Evolutionary conservation across 2,329 filamentous ascomycete genomes (phyloP).

Genomic region (Trichoderma hamatum): DNA sequence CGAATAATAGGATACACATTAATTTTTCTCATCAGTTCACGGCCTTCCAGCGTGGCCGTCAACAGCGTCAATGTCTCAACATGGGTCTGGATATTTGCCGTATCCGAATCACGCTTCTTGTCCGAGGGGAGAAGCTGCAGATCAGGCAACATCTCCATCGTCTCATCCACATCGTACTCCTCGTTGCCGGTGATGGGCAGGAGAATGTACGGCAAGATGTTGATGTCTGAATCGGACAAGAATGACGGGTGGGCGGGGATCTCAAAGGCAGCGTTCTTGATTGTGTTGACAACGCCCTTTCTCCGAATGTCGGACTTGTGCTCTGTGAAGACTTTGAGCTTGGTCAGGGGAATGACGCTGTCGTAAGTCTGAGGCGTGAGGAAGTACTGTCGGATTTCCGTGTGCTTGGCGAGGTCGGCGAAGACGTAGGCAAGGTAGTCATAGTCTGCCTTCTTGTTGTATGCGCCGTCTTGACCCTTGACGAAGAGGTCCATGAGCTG

Average conservation of each 20-base stretch:
- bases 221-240: slow-evolving; percentile 70
- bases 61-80: slow-evolving; percentile 85
- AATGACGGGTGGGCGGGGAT: slow-evolving; percentile 71
- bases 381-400: slow-evolving; percentile 75
- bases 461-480: slow-evolving; percentile 78
- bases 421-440: slow-evolving; percentile 95
- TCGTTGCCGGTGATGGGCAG: slow-evolving; percentile 87
- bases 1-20: slow-evolving; percentile 89
- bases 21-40: slow-evolving; percentile 72
- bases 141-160: slow-evolving; percentile 83
- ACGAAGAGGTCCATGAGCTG: slow-evolving; percentile 96
- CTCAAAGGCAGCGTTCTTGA: slow-evolving; percentile 93
- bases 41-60: slow-evolving; percentile 74
- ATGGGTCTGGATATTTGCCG: slow-evolving; percentile 79
- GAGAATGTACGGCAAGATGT: slow-evolving; percentile 85
- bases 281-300: slow-evolving; percentile 91
- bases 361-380: slow-evolving; percentile 75
- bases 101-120: slow-evolving; percentile 80
- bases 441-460: slow-evolving; percentile 84
- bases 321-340: slow-evolving; percentile 93
- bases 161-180: slow-evolving; percentile 86
- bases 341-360: slow-evolving; percentile 82
- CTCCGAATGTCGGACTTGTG: slow-evolving; percentile 81
- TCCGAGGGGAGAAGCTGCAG: slow-evolving; percentile 87
- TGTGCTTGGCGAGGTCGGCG: slow-evolving; percentile 85